Conservation (phyloP, 257 asterid genomes). For the Nicotiana benthamiana region DNA sequence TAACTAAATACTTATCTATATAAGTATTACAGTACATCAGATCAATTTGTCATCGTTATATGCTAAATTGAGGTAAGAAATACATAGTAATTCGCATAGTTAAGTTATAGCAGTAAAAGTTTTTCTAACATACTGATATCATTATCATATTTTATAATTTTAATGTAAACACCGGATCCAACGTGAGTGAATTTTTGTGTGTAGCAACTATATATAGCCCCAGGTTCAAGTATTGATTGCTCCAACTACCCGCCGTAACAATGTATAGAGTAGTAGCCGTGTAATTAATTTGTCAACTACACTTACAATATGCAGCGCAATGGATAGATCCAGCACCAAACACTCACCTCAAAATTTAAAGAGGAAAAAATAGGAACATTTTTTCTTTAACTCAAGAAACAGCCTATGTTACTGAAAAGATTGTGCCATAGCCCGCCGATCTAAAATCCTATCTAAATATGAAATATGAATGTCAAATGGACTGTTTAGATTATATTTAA, state of each 20-base stretch:
- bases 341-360: not conserved
- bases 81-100: not conserved
- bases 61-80: not conserved
- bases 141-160: no score
- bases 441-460: not conserved
- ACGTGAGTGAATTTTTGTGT: no score
- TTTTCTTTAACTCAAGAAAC: not conserved
- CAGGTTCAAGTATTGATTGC: not conserved
- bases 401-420: not conserved
- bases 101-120: not conserved
- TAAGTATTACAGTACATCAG: not conserved
- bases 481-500: no score
- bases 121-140: no score
- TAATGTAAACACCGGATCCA: no score
- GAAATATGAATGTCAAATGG: not conserved
- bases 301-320: not conserved
- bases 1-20: not conserved
- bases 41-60: not conserved
- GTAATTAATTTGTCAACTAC: conserved; percentile 3
- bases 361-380: not conserved
- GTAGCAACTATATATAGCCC: not conserved
- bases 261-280: not conserved
- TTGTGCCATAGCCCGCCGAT: not conserved
- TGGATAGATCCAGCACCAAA: not conserved
- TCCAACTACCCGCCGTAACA: not conserved